phyloP scores from a whole-genome alignment of 192 early-diverging fungal species.

The Coemansia sp. region DNA sequence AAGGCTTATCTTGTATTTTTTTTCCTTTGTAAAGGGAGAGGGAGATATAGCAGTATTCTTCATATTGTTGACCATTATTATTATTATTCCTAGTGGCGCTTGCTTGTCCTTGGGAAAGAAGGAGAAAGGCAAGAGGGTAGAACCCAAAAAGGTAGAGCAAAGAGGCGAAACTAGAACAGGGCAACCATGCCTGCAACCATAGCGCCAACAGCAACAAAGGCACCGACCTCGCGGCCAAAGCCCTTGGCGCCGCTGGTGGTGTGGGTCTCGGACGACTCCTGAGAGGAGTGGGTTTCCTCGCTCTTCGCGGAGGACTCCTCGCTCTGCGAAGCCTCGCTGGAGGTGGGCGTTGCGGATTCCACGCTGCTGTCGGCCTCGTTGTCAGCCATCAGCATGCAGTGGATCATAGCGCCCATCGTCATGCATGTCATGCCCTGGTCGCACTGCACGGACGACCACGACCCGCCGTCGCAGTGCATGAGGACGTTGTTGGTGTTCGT shows the following conservation, averaged over 20 bases:
- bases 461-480: constrained; percentile 21
- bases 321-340: constrained; percentile 7
- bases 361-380: constrained; percentile 7
- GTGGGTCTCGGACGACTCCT: background rate
- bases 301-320: constrained; percentile 2
- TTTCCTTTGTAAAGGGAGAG: too few species aligned
- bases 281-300: constrained; percentile 1
- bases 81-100: background rate
- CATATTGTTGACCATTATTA: background rate
- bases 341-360: constrained; percentile 10
- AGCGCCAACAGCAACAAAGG: constrained; percentile 22
- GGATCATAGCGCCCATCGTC: constrained; percentile 52
- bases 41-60: too few species aligned
- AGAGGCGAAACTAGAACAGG: constrained; percentile 23
- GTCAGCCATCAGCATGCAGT: constrained; percentile 48
- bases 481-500: constrained; percentile 20
- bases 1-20: too few species aligned
- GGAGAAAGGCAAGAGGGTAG: background rate
- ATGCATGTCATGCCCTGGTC: constrained; percentile 36
- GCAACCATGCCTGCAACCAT: constrained; percentile 28
- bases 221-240: constrained; percentile 11
- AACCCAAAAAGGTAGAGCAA: background rate
- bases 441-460: constrained; percentile 30
- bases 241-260: constrained; percentile 14
- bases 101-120: background rate